Conservation (phyloP, 2,329 filamentous ascomycete species). For the Fusarium sp. region DNA sequence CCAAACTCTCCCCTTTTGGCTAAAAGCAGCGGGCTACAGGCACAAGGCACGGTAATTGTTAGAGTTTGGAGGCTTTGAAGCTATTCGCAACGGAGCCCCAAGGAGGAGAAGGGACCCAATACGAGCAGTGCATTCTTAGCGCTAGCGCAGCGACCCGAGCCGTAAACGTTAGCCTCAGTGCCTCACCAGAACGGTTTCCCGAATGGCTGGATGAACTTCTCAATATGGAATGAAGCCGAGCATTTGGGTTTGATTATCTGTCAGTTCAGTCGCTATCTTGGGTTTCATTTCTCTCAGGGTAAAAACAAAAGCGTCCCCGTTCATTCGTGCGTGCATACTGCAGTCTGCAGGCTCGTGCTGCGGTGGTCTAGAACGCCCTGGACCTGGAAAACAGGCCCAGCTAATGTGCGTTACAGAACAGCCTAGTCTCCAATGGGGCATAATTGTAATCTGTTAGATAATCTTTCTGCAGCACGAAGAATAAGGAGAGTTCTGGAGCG, state of each 20-base stretch:
- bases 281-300: background rate
- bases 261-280: background rate
- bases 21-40: background rate
- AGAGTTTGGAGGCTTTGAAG: background rate
- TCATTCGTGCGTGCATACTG: background rate
- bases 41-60: background rate
- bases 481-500: background rate
- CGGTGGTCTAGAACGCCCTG: background rate
- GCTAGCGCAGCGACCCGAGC: slow-evolving; percentile 34
- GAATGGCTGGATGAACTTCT: background rate
- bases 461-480: background rate
- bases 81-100: background rate
- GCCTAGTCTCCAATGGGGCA: background rate
- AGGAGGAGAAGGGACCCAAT: background rate
- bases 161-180: slow-evolving; percentile 11
- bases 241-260: background rate
- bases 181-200: background rate
- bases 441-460: background rate
- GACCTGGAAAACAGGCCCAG: background rate
- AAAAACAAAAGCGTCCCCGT: background rate
- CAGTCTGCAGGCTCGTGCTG: background rate
- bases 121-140: background rate
- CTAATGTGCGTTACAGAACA: background rate
- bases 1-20: background rate
- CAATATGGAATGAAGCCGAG: background rate